Conservation (phyloP, 805 yeast species). For the Sungouiella thailandica region DNA sequence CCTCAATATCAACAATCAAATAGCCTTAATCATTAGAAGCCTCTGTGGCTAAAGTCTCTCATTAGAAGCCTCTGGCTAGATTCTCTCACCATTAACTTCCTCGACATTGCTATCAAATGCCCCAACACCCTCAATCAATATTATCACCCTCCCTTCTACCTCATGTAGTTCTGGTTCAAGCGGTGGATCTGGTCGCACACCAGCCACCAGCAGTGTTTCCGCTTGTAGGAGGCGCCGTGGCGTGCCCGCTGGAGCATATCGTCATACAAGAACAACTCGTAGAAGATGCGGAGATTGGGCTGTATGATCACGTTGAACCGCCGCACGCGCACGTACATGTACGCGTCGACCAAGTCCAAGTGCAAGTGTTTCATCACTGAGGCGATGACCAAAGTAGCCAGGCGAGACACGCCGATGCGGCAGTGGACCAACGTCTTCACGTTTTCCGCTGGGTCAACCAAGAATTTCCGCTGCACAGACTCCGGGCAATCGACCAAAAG, state of each 20-base stretch:
- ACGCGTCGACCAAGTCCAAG: constrained; percentile 10
- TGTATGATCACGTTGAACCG: constrained; percentile 26
- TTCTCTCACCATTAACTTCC: no score
- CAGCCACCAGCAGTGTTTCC: constrained; percentile 11
- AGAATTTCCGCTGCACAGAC: constrained; percentile 23
- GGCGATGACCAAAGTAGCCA: constrained; percentile 11
- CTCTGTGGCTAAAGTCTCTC: no score
- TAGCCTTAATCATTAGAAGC: no score
- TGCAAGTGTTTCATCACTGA: constrained; percentile 10
- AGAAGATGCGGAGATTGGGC: constrained; percentile 38
- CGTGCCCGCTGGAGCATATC: constrained; percentile 13
- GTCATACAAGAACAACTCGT: constrained; percentile 13
- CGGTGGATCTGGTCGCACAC: constrained; percentile 11
- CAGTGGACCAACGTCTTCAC: constrained; percentile 9
- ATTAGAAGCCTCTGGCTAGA: no score
- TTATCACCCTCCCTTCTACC: no score
- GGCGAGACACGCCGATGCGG: constrained; percentile 13
- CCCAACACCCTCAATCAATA: no score
- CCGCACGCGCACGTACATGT: constrained; percentile 11
- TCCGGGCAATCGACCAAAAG: constrained; percentile 26
- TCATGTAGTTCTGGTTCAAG: constrained; percentile 10
- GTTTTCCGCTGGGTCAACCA: constrained; percentile 15
- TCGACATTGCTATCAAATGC: no score
- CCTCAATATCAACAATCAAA: no score
- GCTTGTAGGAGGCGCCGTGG: constrained; percentile 3